Evolutionary conservation across 192 early-diverging fungal genomes (phyloP).

Genomic region (Chytriomyces sp.): DNA sequence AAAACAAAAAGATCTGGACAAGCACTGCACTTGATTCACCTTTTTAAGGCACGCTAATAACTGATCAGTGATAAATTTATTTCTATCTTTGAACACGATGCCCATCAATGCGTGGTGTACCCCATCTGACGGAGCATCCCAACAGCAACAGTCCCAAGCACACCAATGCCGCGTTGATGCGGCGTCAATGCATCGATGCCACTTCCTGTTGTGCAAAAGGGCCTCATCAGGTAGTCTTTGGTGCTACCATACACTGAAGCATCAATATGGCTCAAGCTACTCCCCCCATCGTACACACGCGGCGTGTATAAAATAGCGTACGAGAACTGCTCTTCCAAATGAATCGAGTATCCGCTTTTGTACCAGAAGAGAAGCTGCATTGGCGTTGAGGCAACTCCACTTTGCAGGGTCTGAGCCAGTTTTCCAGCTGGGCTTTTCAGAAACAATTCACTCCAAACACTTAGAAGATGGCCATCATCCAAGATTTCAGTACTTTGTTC

Average conservation of each 20-base stretch:
- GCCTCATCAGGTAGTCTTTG: slow-evolving; percentile 46
- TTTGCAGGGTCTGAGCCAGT: slow-evolving; percentile 13
- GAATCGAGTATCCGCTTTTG: background rate
- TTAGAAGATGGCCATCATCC: background rate
- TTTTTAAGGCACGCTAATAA: no score
- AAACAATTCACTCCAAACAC: slow-evolving; percentile 25
- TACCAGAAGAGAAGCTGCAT: slow-evolving; percentile 40
- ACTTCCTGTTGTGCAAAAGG: slow-evolving; percentile 37
- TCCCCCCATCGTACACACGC: slow-evolving; percentile 27
- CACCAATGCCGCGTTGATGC: background rate
- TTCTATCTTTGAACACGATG: background rate
- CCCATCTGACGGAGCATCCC: slow-evolving; percentile 49
- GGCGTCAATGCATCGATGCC: slow-evolving; percentile 41
- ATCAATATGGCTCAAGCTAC: slow-evolving; percentile 47
- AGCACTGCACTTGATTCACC: no score
- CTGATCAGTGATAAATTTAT: background rate
- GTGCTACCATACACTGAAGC: slow-evolving; percentile 29
- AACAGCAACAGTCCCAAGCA: slow-evolving; percentile 39
- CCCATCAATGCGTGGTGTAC: slow-evolving; percentile 35
- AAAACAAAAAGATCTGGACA: no score
- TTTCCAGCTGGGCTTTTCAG: slow-evolving; percentile 15
- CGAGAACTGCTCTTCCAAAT: slow-evolving; percentile 5
- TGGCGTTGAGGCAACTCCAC: slow-evolving; percentile 30
- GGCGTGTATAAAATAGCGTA: slow-evolving; percentile 47
- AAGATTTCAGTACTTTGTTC: background rate